Evolutionary conservation across 306 rosid genomes (phyloP).

Genomic region (Vigna nakashimae): DNA sequence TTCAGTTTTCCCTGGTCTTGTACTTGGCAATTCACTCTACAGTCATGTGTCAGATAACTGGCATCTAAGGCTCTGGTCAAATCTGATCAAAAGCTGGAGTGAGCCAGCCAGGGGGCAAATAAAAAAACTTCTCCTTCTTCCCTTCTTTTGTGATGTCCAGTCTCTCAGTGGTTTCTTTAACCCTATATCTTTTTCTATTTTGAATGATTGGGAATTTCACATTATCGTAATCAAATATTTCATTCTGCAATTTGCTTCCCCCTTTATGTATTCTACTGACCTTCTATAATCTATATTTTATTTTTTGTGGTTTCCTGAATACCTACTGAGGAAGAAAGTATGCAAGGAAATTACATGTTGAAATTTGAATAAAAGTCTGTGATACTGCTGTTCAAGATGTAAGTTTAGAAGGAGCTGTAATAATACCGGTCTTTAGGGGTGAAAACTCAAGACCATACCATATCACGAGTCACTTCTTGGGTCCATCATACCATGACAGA

Average conservation of each 20-base stretch:
- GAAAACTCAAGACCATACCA: not conserved
- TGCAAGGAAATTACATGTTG: not conserved
- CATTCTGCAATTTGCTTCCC: not conserved
- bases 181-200: not conserved
- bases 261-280: not conserved
- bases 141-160: not conserved
- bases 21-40: not conserved
- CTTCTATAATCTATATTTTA: not conserved
- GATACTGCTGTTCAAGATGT: not conserved
- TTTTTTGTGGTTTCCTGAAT: not conserved
- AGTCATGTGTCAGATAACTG: not conserved
- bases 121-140: not conserved
- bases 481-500: not conserved
- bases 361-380: not conserved
- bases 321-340: not conserved
- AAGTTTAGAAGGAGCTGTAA: not conserved
- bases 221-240: not conserved
- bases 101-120: not conserved
- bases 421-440: not conserved
- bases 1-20: conserved; percentile 7
- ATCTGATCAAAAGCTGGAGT: not conserved
- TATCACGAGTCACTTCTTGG: not conserved
- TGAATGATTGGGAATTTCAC: not conserved
- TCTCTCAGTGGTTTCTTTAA: conserved; percentile 1
- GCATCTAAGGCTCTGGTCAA: not conserved